A percentile compares a stretch with the other conserved stretches of the same genome.
Conservation (phyloP, 176 grass and related monocot species). For the Eremochloa ophiuroides region DNA sequence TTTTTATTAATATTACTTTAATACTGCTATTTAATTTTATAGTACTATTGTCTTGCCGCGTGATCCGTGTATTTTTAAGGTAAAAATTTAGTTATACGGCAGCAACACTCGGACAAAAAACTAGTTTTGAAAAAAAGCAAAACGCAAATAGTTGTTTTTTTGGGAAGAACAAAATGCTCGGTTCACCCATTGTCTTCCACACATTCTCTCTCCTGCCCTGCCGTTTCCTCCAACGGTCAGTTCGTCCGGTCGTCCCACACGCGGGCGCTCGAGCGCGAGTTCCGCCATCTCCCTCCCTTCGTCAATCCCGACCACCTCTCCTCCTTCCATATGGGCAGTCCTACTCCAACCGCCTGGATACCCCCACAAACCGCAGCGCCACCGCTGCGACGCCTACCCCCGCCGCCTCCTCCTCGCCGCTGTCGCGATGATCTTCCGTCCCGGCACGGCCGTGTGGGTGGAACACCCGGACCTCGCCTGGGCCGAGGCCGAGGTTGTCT, state of each 20-base stretch:
- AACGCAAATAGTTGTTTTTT: no score
- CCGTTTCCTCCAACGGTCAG: neutral
- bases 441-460: constrained; percentile 59
- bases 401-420: neutral
- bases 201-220: neutral
- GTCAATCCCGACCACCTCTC: neutral
- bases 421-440: constrained; percentile 24
- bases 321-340: constrained; percentile 1
- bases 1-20: no score
- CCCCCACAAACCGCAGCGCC: neutral
- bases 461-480: constrained; percentile 53
- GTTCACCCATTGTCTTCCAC: neutral
- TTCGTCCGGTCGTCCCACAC: neutral
- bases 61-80: no score
- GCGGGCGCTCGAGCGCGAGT: constrained; percentile 1
- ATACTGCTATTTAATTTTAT: no score
- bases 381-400: neutral
- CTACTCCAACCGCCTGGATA: neutral
- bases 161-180: no score
- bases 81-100: no score
- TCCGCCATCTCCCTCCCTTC: constrained; percentile 18
- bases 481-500: constrained; percentile 57
- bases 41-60: no score
- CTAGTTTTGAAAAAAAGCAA: no score
- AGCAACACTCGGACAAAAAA: no score